Base-by-base conservation (phyloP, 495 filamentous ascomycete species). In the Penicillium chermesinum region DNA sequence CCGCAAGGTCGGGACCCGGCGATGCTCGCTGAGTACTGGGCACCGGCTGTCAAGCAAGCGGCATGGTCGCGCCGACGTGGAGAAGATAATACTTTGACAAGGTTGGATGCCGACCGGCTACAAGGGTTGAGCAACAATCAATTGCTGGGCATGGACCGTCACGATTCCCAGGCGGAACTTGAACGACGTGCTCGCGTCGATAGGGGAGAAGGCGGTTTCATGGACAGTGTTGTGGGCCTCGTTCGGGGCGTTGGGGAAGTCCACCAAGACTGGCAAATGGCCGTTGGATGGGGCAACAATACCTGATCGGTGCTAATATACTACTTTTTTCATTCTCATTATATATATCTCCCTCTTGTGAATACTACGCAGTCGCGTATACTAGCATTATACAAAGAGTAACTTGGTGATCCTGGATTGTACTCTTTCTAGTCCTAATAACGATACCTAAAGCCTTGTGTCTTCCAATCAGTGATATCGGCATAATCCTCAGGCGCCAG, bases 381-480 rank as follows among this genome's bases (percentile, higher is more conserved):
- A n/a, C n/a, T n/a, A n/a, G n/a, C n/a, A n/a, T n/a, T n/a, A n/a
- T n/a, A n/a, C n/a, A n/a, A n/a, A n/a, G n/a, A n/a, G n/a, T n/a
- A n/a, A n/a, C n/a, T n/a, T n/a, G n/a, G n/a, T n/a, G n/a, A n/a
- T 22, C 13, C 6, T 37, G 14, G 6, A 5, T 37, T 37, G 13
- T 30, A 30, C 10, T 30, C 25, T 10, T 30, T 30, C n/a, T n/a
- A n/a, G n/a, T n/a, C n/a, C n/a, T 43, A 61, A 8, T 53, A 58
- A 30, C 75, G 68, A 57, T 80, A 78, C 39, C 75, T 64, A 48
- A 80, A 80, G 1, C 75, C 76, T 2, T 65, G 54, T 3, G 69
- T 79, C 20, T 77, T 73, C 72, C 73, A 76, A 41, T 78, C 77
- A 10, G 74, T 75, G 13, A 72, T 55, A 61, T 79, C 77, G 16